Conservation (phyloP, 306 rosid genomes). For the Cotoneaster glaucophyllus region DNA sequence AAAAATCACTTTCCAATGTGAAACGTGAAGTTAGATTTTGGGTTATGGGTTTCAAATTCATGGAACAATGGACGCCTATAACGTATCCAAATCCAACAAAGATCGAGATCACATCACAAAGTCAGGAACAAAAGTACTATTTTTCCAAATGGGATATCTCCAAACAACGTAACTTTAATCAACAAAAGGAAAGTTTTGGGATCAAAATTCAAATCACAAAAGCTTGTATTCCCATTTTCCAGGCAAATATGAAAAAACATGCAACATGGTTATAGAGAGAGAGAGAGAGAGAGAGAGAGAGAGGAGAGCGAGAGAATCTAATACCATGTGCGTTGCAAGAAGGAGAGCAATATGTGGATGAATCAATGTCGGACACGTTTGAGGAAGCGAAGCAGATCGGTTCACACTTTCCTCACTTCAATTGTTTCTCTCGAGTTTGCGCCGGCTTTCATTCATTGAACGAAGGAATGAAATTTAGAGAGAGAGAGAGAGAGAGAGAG, state of each 20-base stretch:
- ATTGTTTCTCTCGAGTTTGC: background rate
- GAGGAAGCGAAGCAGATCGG: conserved; percentile 25
- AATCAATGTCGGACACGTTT: conserved; percentile 24
- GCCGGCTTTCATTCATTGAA: conserved; percentile 1
- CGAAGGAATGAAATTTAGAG: background rate
- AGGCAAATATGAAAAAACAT: conserved; percentile 5
- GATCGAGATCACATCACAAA: conserved; percentile 20
- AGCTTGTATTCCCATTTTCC: background rate
- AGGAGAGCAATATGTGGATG: background rate
- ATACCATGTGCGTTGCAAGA: conserved; percentile 20
- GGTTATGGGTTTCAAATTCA: conserved; percentile 8
- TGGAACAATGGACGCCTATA: conserved; percentile 15
- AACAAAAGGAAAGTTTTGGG: background rate
- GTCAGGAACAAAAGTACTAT: conserved; percentile 4
- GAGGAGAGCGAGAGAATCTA: conserved; percentile 21
- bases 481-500: background rate
- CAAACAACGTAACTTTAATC: background rate
- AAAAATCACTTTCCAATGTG: background rate
- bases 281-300: background rate
- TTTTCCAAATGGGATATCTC: conserved; percentile 6
- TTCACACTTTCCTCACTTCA: conserved; percentile 20
- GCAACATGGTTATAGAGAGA: background rate
- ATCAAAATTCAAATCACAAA: conserved; percentile 17
- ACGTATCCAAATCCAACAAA: conserved; percentile 20
- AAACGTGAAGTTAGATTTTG: conserved; percentile 3